Evolutionary conservation across 2,329 filamentous ascomycete species (phyloP).

Genomic region (Cryphonectria nitschkei): DNA sequence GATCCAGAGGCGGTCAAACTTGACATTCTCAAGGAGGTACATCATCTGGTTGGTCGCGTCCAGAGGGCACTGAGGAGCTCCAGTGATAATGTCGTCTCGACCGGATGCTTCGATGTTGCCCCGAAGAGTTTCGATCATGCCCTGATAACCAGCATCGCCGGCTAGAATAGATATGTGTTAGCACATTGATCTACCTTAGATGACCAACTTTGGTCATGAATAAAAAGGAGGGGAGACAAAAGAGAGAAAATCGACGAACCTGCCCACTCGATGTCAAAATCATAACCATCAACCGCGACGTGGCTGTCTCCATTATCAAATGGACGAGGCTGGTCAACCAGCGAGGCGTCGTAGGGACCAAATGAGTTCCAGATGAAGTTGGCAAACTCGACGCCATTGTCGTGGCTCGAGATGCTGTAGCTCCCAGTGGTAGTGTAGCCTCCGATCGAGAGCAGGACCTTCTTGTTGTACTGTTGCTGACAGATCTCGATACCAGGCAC

Average conservation of each 20-base stretch:
- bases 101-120: slow-evolving; percentile 24
- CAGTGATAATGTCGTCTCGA: slow-evolving; percentile 35
- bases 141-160: slow-evolving; percentile 35
- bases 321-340: slow-evolving; percentile 41
- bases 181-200: neutral
- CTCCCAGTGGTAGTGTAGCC: slow-evolving; percentile 44
- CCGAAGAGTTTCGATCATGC: slow-evolving; percentile 36
- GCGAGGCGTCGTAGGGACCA: slow-evolving; percentile 39
- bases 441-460: slow-evolving; percentile 66
- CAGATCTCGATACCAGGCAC: slow-evolving; percentile 48
- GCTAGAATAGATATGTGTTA: slow-evolving; percentile 25
- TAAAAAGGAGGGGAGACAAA: no score
- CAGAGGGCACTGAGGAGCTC: slow-evolving; percentile 50
- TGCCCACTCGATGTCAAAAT: slow-evolving; percentile 52
- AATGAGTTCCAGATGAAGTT: slow-evolving; percentile 44
- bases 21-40: slow-evolving; percentile 42
- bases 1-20: slow-evolving; percentile 48
- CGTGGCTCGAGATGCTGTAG: slow-evolving; percentile 40
- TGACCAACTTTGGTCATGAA: neutral
- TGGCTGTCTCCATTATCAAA: slow-evolving; percentile 42
- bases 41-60: slow-evolving; percentile 46
- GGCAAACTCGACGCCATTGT: slow-evolving; percentile 41
- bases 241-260: slow-evolving; percentile 29
- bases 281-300: slow-evolving; percentile 55
- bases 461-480: slow-evolving; percentile 59